Evolutionary conservation across 441 rosid genomes (phyloP).

Genomic region (Aleurites moluccanus): DNA sequence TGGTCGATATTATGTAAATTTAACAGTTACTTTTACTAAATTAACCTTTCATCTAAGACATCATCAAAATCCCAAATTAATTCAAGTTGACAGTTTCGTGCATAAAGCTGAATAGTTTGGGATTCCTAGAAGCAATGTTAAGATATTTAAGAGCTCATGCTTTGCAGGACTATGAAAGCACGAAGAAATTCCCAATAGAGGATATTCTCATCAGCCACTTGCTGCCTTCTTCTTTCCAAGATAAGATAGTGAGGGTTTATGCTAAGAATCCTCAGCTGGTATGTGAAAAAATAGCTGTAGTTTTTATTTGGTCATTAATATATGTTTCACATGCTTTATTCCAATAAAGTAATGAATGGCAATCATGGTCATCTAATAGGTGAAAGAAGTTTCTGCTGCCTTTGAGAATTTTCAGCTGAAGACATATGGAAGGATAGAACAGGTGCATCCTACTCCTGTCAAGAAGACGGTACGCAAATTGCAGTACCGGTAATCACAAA

Average conservation of each 20-base stretch:
- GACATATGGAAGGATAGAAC: conserved; percentile 47
- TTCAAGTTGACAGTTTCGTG: background rate
- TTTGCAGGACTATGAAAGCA: conserved; percentile 52
- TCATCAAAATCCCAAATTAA: too few species aligned
- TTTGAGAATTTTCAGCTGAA: conserved; percentile 56
- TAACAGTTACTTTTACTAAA: background rate
- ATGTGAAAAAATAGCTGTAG: conserved; percentile 11
- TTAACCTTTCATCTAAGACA: background rate
- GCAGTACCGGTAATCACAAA: background rate
- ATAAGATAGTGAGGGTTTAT: conserved; percentile 69
- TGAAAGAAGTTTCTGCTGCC: conserved; percentile 51
- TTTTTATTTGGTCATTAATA: background rate
- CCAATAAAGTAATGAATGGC: background rate
- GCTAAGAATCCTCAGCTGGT: conserved; percentile 71
- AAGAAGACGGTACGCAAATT: conserved; percentile 40
- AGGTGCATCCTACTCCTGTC: conserved; percentile 60
- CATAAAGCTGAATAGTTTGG: background rate
- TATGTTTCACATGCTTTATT: background rate
- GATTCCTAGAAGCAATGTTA: background rate
- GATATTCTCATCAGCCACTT: conserved; percentile 56
- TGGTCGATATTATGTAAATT: background rate
- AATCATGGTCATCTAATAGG: conserved; percentile 34
- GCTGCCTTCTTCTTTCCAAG: conserved; percentile 58
- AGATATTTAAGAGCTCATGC: conserved; percentile 13
- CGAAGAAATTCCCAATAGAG: conserved; percentile 38